Base-by-base conservation (phyloP, 1,139 yeast species). In the Meyerozyma smithsonii region DNA sequence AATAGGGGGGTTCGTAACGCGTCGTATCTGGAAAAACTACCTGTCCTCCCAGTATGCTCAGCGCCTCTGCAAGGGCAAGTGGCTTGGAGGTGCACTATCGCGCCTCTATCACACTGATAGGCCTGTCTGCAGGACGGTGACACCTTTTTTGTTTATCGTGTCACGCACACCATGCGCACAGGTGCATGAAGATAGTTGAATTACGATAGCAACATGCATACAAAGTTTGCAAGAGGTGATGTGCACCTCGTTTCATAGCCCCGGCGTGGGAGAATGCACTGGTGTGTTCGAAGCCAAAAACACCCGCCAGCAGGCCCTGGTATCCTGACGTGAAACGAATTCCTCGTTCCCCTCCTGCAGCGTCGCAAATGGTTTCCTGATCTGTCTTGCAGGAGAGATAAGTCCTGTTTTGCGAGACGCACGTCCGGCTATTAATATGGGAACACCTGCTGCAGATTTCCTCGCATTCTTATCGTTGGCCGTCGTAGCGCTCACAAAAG, bases 331-430 rank as follows among this genome's bases (percentile, higher is more conserved):
- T 11, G 16, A 18, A 16, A 30, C 12, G 14, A 18, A 5, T 21
- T 4, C 21, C 6, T 8, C 8, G 15, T 11, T 14, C 34, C 34
- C 34, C 21, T n/a, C 34, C 34, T 26, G 30, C 30, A 26, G 16
- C 7, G 7, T 17, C 34, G 34, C 34, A 30, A 30, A 18, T 30
- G 21, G 21, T 30, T 30, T 30, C 34, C 34, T 30, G 34, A 30
- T 30, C 34, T 30, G 34, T 17, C 21, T 11, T 3, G 34, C 34
- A 21, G 21, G 14, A 18, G 11, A 17, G 34, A 30, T 30, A 28
- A 28, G 15, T 15, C 18, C 25, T 4, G 25, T 23, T 23, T 23
- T 23, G 25, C 8, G n/a, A 12, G 10, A 3, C 25, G 25, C 25
- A 23, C 25, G n/a, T 11, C 25, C 25, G 12, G 17, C 30, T 26